Evolutionary conservation across 352 stramenopile species (phyloP), one percentile per base, ranked within the genome.

Genomic region (Phytophthora syringae): DNA sequence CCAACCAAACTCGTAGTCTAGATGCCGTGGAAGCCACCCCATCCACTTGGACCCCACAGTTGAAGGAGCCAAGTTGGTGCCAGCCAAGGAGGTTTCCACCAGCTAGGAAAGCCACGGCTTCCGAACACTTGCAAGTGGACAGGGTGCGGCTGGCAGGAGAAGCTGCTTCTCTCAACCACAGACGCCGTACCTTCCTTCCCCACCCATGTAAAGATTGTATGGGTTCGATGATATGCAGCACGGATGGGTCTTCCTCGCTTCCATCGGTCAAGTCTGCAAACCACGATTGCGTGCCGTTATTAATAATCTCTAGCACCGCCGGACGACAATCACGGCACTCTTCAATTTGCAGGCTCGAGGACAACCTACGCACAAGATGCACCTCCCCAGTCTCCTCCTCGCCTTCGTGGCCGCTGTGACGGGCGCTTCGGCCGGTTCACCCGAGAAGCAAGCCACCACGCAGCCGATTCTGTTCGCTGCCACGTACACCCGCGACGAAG

Each of bases 401-500:
- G 52, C 43, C 55, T 56, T 77, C 25, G 47, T 28, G 47, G 60
- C 65, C 51, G 52, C 55, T 13, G 34, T 72, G 30, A 50, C 60
- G 7, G 52, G 54, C 28, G 60, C 20, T 18, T 69, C 47, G 16
- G 60, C 65, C 21, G 60, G 59, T 15, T 65, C 64, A 15, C 48
- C 64, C 5, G 20, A 63, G 15, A 9, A 62, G 21, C 52, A 74
- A 60, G 49, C 47, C 12, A 7, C 10, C 30, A 27, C 52, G 10
- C 61, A 72, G 39, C 55, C 60, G 60, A 72, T 84, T 37, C 52
- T 92, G 30, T 87, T 85, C 49, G 81, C 74, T 2, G 81, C 67
- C 27, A 83, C 74, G 9, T 92, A 89, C 68, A 89, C 84, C 18
- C 77, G 79, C 20, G 77, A 90, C 45, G 81, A 90, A 79, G 76